phyloP scores from a whole-genome alignment of 352 stramenopile species.

The Globisporangium rhizosaccharum region DNA sequence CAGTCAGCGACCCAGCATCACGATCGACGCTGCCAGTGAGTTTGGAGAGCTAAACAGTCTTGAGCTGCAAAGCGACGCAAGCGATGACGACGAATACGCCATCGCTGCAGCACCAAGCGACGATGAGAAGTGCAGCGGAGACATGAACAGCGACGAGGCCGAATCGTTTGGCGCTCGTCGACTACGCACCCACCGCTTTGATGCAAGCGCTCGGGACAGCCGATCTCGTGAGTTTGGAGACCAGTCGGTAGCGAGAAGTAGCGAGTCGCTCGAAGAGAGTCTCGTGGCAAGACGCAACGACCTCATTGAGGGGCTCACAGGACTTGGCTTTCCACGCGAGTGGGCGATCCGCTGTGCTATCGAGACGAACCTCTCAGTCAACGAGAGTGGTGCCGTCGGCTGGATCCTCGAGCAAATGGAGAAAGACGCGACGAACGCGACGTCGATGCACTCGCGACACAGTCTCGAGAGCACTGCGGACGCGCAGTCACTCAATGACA shows the following conservation, averaged over 20 bases:
- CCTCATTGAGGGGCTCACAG: conserved; percentile 72
- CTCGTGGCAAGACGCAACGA: conserved; percentile 19
- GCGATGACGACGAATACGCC: conserved; percentile 2
- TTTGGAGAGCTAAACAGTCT: not conserved
- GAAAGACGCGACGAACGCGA: conserved; percentile 26
- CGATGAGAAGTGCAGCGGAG: no score
- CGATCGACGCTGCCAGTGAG: not conserved
- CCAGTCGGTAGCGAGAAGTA: not conserved
- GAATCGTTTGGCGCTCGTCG: not conserved
- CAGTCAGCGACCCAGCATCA: not conserved
- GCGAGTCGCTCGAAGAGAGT: not conserved
- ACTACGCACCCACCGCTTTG: no score
- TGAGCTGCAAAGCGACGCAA: conserved; percentile 6
- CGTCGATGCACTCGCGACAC: not conserved
- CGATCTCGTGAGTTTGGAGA: not conserved
- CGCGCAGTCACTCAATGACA: not conserved
- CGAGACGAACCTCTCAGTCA: conserved; percentile 34
- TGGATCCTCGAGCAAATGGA: conserved; percentile 92
- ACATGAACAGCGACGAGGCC: not conserved
- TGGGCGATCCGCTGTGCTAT: conserved; percentile 63
- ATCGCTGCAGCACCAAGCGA: no score
- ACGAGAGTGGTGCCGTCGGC: conserved; percentile 68
- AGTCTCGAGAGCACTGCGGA: not conserved
- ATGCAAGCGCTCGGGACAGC: not conserved
- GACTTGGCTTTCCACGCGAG: conserved; percentile 80